phyloP scores from a whole-genome alignment of 331 rosid genomes.

The Malus hybrid region DNA sequence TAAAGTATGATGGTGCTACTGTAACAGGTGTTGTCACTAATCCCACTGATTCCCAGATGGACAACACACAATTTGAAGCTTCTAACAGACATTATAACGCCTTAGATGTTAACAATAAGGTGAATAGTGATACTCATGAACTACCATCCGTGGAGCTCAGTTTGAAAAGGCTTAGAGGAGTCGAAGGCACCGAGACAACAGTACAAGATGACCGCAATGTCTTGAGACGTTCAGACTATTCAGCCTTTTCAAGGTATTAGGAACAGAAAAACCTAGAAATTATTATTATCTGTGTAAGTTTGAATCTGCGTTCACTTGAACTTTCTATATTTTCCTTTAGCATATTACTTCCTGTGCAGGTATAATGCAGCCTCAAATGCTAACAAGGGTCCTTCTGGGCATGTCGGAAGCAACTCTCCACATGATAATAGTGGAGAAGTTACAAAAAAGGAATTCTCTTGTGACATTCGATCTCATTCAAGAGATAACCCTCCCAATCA shows the following conservation, averaged over 20 bases:
- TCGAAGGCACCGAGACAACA: conserved; percentile 36
- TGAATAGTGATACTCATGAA: conserved; percentile 30
- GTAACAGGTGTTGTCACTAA: conserved; percentile 36
- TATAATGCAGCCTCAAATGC: conserved; percentile 56
- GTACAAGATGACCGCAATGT: conserved; percentile 59
- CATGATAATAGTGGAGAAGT: conserved; percentile 38
- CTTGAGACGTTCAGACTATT: conserved; percentile 64
- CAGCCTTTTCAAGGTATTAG: conserved; percentile 77
- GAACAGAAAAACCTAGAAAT: background rate
- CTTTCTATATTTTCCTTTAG: background rate
- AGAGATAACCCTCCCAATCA: conserved; percentile 62
- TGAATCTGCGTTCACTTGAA: background rate
- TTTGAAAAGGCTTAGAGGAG: conserved; percentile 72
- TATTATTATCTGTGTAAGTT: background rate
- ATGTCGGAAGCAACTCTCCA: conserved; percentile 62
- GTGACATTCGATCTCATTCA: conserved; percentile 52
- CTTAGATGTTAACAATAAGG: conserved; percentile 38
- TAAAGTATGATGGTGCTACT: conserved; percentile 36
- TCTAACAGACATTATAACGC: conserved; percentile 31
- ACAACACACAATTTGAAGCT: conserved; percentile 37
- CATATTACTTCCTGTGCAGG: conserved; percentile 29
- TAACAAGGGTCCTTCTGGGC: conserved; percentile 53
- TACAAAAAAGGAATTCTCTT: conserved; percentile 41
- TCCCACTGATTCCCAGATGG: conserved; percentile 39
- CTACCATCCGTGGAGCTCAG: conserved; percentile 57